phyloP scores from a whole-genome alignment of 2,329 filamentous ascomycete species.

The Fusarium sp. region DNA sequence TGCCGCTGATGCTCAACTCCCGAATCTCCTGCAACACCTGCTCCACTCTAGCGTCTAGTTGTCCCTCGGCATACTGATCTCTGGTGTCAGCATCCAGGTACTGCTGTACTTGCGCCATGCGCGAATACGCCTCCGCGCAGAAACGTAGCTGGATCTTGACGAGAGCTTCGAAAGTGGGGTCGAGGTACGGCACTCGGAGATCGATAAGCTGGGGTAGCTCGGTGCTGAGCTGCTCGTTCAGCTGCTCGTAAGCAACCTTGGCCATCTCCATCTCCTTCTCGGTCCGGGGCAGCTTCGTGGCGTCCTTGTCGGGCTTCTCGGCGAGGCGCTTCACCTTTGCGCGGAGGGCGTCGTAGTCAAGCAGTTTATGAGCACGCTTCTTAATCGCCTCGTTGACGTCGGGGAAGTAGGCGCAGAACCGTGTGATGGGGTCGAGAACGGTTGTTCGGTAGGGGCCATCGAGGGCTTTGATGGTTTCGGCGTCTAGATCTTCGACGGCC shows the following conservation, averaged over 20 bases:
- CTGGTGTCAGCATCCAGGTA: slow-evolving; percentile 95
- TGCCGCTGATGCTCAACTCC: slow-evolving; percentile 89
- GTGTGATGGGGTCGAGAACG: slow-evolving; percentile 92
- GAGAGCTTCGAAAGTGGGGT: slow-evolving; percentile 95
- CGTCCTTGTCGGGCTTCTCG: slow-evolving; percentile 99
- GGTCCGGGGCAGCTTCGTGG: slow-evolving; percentile 91
- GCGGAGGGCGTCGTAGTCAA: slow-evolving; percentile 96
- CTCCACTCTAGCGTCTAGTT: slow-evolving; percentile 90
- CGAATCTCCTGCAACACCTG: slow-evolving; percentile 97
- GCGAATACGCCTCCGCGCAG: slow-evolving; percentile 95
- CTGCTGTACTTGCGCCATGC: slow-evolving; percentile 99
- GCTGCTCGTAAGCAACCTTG: slow-evolving; percentile 90
- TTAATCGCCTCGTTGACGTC: slow-evolving; percentile 99
- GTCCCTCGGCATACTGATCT: slow-evolving; percentile 94
- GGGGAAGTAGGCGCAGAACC: slow-evolving; percentile 98
- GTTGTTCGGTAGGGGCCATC: slow-evolving; percentile 96
- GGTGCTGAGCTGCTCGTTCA: slow-evolving; percentile 94
- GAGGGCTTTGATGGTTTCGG: slow-evolving; percentile 97
- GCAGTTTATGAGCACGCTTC: slow-evolving; percentile 97
- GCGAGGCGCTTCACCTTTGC: slow-evolving; percentile 96
- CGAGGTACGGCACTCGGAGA: slow-evolving; percentile 93
- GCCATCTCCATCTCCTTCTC: slow-evolving; percentile 98
- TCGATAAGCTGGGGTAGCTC: slow-evolving; percentile 97
- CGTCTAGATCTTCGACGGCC: slow-evolving; percentile 95
- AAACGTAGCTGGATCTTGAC: slow-evolving; percentile 99